Conservation (phyloP, 805 yeast genomes). For the Yamadazyma olivae region DNA sequence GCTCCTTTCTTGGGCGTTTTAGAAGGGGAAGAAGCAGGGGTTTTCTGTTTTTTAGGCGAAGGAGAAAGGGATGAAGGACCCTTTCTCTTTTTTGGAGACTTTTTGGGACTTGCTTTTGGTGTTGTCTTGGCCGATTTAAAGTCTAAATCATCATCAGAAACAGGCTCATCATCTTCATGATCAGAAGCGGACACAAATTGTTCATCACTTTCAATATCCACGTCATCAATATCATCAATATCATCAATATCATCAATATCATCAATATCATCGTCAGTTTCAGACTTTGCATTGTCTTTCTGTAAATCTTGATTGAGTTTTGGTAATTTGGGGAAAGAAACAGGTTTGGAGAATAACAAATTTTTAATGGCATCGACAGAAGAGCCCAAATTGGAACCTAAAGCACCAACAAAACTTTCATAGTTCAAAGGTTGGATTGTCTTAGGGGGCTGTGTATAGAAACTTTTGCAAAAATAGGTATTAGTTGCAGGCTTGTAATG, state of each 20-base stretch:
- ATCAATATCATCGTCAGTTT: neutral
- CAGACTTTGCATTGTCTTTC: neutral
- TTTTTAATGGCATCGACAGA: slow-evolving; percentile 17
- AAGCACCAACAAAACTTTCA: neutral
- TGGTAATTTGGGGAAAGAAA: too few species aligned
- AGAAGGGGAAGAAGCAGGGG: neutral
- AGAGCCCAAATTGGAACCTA: neutral
- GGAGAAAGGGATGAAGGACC: neutral
- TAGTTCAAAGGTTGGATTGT: neutral
- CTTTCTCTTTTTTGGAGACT: neutral
- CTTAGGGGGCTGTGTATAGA: too few species aligned
- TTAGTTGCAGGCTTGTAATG: too few species aligned
- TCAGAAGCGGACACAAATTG: neutral
- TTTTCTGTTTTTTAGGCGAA: neutral
- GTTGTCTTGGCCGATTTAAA: neutral
- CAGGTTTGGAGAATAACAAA: slow-evolving; percentile 58
- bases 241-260: neutral
- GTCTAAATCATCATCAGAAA: neutral
- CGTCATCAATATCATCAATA: neutral
- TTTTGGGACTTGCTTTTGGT: slow-evolving; percentile 1
- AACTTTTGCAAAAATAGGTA: too few species aligned
- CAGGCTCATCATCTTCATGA: neutral
- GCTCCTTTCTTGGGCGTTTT: neutral
- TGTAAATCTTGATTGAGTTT: too few species aligned
- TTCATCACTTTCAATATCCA: neutral